Evolutionary conservation across 805 yeast species (phyloP).

Genomic region (Candida lessepsii): DNA sequence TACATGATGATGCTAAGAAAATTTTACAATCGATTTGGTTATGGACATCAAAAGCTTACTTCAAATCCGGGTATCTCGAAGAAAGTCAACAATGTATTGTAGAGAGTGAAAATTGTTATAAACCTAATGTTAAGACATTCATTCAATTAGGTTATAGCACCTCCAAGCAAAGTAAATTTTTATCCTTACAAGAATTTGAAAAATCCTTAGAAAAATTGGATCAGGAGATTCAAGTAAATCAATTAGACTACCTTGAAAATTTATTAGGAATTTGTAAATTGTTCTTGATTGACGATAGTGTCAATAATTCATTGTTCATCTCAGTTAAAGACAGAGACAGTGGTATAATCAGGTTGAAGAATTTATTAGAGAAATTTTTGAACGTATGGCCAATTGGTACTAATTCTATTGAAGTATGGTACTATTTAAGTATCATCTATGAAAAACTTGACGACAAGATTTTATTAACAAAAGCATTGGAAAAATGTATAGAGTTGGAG

Average conservation of each 20-base stretch:
- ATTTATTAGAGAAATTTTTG: conserved; percentile 38
- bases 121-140: conserved; percentile 48
- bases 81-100: conserved; percentile 72
- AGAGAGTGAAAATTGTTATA: conserved; percentile 59
- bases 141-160: conserved; percentile 50
- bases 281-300: conserved; percentile 42
- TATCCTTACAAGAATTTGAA: conserved; percentile 66
- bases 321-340: conserved; percentile 57
- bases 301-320: conserved; percentile 41
- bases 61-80: conserved; percentile 47
- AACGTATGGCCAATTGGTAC: conserved; percentile 40
- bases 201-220: conserved; percentile 50
- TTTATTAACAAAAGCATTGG: conserved; percentile 48
- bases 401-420: conserved; percentile 63
- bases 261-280: conserved; percentile 55
- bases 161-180: conserved; percentile 39
- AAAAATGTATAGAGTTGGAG: conserved; percentile 66
- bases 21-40: conserved; percentile 69
- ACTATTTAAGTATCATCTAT: conserved; percentile 61
- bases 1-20: conserved; percentile 19
- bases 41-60: conserved; percentile 65
- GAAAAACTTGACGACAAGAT: conserved; percentile 54
- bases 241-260: conserved; percentile 46
- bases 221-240: conserved; percentile 22
- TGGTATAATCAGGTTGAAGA: conserved; percentile 57